Conservation (phyloP, 768 basidiomycete genomes). For the Basidioascus undulatus region DNA sequence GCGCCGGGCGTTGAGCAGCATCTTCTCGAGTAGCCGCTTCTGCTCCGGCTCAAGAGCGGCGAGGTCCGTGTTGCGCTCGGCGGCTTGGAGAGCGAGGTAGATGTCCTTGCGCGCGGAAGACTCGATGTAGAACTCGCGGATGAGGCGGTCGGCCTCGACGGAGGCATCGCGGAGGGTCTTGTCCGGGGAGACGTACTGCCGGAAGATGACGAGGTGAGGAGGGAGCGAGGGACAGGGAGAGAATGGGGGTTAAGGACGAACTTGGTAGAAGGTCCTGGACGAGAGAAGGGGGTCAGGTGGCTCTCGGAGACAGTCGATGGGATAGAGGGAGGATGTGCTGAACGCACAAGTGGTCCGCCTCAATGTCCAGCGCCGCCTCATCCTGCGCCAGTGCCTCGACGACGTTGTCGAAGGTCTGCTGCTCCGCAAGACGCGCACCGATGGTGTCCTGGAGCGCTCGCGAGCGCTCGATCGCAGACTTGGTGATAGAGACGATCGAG, state of each 20-base stretch:
- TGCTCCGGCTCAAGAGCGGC: constrained; percentile 43
- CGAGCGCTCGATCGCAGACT: no score
- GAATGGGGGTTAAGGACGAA: no score
- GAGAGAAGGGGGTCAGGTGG: no score
- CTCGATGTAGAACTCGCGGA: constrained; percentile 50
- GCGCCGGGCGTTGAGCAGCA: constrained; percentile 55
- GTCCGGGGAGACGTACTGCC: constrained; percentile 52
- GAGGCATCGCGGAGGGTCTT: constrained; percentile 63
- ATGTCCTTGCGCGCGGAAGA: constrained; percentile 60
- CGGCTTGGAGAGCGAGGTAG: constrained; percentile 40
- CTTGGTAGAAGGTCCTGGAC: no score
- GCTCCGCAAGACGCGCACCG: constrained; percentile 2
- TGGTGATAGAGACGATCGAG: no score
- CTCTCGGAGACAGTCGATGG: no score
- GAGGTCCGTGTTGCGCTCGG: constrained; percentile 40
- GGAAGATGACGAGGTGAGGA: constrained; percentile 41
- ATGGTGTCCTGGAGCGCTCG: constrained; percentile 7
- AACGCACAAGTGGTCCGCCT: no score
- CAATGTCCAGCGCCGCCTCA: constrained; percentile 3
- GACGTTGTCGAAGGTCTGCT: constrained; percentile 12
- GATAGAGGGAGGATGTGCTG: no score
- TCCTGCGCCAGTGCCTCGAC: constrained; percentile 4
- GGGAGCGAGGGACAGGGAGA: no score
- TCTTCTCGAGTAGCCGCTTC: constrained; percentile 52
- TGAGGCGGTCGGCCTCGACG: constrained; percentile 41